Evolutionary conservation across 1,139 yeast genomes (phyloP), one percentile per base, ranked within the genome.

Genomic region (Debaryomycetaceae sp.): DNA sequence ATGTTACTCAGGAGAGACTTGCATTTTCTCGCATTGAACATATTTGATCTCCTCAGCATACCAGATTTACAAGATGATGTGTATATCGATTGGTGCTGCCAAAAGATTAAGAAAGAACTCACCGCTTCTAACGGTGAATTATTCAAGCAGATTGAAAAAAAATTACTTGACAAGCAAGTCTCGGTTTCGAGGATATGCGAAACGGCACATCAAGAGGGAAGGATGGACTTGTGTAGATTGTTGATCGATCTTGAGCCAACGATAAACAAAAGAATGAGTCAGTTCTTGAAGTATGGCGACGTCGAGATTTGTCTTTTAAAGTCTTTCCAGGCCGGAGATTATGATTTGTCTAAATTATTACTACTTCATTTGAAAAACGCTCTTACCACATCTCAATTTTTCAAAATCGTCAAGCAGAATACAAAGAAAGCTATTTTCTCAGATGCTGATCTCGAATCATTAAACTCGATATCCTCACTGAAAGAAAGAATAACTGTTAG

Each of bases 201-300:
- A 14, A 73, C 80, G 24, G 96, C 98, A 1, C 82, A 78, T 55
- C 85, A 85, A 52, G 97, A 93, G 62, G 99, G 99, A 1, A 72
- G 98, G 34, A 63, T 76, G 5, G 72, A 74, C 24, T 66, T 93
- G 24, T 85, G 97, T 33, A 80, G 84, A 45, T 67, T 77, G 40
- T 62, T 91, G 24, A 74, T 87, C 4, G 77, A 83, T 43, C 66
- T 83, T 46, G 98, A 93, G 58, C 85, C 87, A 0, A 72, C 83
- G 5, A 76, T 86, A 0, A 70, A 72, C 2, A 75, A 78, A 45
- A 87, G 86, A 51, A 77, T 90, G 0, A 78, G 81, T 11, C 72
- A 85, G 46, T 72, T 88, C 38, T 62, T 90, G 36, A 80, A 78
- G 30, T 82, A 87, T 72, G 88, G 86, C 40, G 95, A 90, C 55